A percentile compares a stretch with the other conserved stretches of the same genome.
Evolutionary conservation across 2,329 filamentous ascomycete genomes (phyloP).

Genomic region (Pestalotiopsis fici): DNA sequence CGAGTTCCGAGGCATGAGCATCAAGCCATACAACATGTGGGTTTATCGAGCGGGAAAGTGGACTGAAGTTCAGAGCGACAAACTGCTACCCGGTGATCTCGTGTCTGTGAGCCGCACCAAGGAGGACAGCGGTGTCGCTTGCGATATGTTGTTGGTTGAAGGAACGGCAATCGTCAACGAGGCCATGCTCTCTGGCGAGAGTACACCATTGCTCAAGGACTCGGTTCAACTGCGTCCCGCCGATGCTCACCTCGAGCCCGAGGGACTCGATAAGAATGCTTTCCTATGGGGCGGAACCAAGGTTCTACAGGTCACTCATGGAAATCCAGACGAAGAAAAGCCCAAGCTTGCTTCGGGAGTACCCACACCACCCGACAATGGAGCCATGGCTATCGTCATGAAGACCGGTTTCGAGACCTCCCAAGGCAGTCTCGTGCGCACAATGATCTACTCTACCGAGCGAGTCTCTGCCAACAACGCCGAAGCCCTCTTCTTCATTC

Average conservation of each 20-base stretch:
- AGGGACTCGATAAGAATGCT: slow-evolving; percentile 93
- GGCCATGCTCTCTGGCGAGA: slow-evolving; percentile 98
- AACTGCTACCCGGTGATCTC: slow-evolving; percentile 88
- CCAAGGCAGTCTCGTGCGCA: slow-evolving; percentile 94
- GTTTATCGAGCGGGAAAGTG: slow-evolving; percentile 87
- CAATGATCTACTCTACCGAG: slow-evolving; percentile 99
- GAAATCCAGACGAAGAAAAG: slow-evolving; percentile 73
- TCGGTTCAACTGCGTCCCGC: slow-evolving; percentile 87
- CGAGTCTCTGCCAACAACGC: slow-evolving; percentile 98
- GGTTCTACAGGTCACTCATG: slow-evolving; percentile 92
- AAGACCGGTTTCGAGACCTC: slow-evolving; percentile 99
- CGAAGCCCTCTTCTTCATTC: slow-evolving; percentile 94
- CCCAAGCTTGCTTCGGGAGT: slow-evolving; percentile 75
- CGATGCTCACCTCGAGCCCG: slow-evolving; percentile 79
- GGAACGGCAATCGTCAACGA: slow-evolving; percentile 98
- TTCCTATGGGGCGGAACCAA: slow-evolving; percentile 98
- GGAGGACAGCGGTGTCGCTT: slow-evolving; percentile 95
- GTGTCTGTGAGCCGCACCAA: slow-evolving; percentile 92
- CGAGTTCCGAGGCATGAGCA: slow-evolving; percentile 98
- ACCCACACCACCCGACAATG: slow-evolving; percentile 84
- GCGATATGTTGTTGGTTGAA: slow-evolving; percentile 94
- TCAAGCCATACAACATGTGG: slow-evolving; percentile 96
- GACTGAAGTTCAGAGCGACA: slow-evolving; percentile 86
- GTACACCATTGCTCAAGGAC: slow-evolving; percentile 94
- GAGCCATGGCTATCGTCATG: slow-evolving; percentile 88